Percentiles rank a stretch among this genome's conserved stretches.
Evolutionary conservation across 768 basidiomycete genomes (phyloP).

Genomic region (Hericium rajendrae): DNA sequence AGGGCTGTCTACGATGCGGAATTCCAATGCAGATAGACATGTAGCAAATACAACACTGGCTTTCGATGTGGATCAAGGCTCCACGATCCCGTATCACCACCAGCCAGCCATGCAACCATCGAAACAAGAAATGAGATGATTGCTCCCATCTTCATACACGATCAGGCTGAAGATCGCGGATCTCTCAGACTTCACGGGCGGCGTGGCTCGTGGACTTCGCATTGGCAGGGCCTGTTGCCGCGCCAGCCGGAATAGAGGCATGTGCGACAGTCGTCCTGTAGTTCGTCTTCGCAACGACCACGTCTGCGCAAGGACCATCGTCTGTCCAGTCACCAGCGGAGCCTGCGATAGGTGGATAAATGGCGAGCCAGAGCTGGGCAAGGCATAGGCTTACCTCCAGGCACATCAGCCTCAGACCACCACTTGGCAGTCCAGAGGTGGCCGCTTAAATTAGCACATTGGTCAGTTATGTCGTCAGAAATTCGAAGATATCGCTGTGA

Average conservation of each 20-base stretch:
- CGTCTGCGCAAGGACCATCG: slow-evolving; percentile 22
- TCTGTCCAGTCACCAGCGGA: slow-evolving; percentile 24
- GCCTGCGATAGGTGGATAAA: neutral
- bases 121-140: too few relatives aligned
- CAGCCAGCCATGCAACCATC: too few relatives aligned
- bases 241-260: slow-evolving; percentile 1
- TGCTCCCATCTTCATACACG: neutral
- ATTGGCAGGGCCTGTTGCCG: neutral
- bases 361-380: neutral
- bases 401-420: slow-evolving; percentile 36
- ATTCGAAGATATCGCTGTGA: neutral
- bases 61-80: too few relatives aligned
- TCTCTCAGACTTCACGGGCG: neutral
- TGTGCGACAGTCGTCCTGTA: neutral
- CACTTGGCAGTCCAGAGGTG: slow-evolving; percentile 41
- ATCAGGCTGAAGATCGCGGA: neutral
- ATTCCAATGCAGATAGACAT: too few relatives aligned
- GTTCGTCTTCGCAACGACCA: slow-evolving; percentile 2
- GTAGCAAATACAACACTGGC: too few relatives aligned
- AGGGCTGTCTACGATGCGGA: too few relatives aligned
- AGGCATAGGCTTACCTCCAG: slow-evolving; percentile 18
- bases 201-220: neutral
- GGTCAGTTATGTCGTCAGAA: neutral
- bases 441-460: slow-evolving; percentile 24
- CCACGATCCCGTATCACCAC: too few relatives aligned